Base-by-base conservation (phyloP, 2,329 filamentous ascomycete species). In the Aspergillus tanneri region DNA sequence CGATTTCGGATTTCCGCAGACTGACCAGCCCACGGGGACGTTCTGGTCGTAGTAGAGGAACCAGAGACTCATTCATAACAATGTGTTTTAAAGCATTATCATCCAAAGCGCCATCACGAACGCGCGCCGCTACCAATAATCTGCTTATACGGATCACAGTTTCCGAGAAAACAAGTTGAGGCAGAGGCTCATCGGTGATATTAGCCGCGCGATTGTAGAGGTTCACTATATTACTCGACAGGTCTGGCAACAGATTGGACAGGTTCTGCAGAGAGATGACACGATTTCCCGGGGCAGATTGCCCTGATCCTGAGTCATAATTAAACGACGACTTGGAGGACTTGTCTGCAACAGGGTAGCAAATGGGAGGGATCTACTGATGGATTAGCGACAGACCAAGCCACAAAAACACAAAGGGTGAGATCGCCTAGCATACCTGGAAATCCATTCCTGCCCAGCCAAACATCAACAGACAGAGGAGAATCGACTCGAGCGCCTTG, bases 401-500 rank as follows among this genome's bases (percentile, higher is more conserved):
- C 35, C 3, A 47, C 35, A 18, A 12, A 50, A 14, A 21, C 14
- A 35, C 25, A 16, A 10, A 12, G 41, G 22, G 22, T n/a, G 12
- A 11, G 11, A 23, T 38, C 12, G 24, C 30, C 5, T 34, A n/a
- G 47, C 57, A 43, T 57, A 71, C 69, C 60, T 72, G 68, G 44
- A 97, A 97, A 62, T 93, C 87, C 60, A 92, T 77, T 3, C 85
- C 87, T 27, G 86, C 82, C 88, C 90, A 96, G 23, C 85, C 87
- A 53, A 95, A 83, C 60, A 97, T 81, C 32, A 97, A 65, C 57
- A 97, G 78, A 62, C 87, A 90, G 21, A 95, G 78, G 38, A 93
- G 74, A 51, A 95, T 88, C 22, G 91, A 84, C 65, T 99, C 95
- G 16, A 99, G 77, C 1, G 90, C 91, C 70, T 97, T 97, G 14